These are phyloP conservation scores for Phytophthora palmivora DNA, from an alignment of 352 stramenopile species.

Conservation along the genomic window DNA sequence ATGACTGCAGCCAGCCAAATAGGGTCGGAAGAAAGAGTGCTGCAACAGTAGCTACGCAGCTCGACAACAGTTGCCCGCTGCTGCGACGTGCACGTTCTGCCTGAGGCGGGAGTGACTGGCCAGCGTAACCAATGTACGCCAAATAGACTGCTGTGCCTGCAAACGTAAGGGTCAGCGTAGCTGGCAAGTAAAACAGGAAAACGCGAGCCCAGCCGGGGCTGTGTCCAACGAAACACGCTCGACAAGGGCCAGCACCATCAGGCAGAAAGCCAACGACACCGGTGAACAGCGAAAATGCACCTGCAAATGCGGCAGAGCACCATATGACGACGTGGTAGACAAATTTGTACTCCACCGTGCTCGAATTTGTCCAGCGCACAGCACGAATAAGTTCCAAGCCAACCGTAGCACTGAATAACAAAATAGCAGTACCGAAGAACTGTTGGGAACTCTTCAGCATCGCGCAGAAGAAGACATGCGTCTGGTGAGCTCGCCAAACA, in stretches of 20 bases:
- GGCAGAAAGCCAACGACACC: conserved; percentile 77
- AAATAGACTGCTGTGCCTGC: conserved; percentile 45
- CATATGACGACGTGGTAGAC: conserved; percentile 70
- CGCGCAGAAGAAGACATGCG: conserved; percentile 55
- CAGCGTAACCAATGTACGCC: conserved; percentile 14
- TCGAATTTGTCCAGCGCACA: conserved; percentile 58
- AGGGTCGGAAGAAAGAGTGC: conserved; percentile 53
- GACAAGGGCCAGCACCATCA: conserved; percentile 62
- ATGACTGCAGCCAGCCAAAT: conserved; percentile 50
- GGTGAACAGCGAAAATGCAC: conserved; percentile 58
- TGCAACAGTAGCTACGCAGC: conserved; percentile 49
- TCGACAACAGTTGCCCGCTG: conserved; percentile 57
- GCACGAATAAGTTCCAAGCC: conserved; percentile 72
- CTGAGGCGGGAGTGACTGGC: conserved; percentile 30
- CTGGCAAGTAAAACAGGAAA: conserved; percentile 67
- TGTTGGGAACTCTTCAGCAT: conserved; percentile 67
- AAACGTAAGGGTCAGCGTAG: conserved; percentile 46
- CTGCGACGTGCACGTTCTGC: conserved; percentile 52
- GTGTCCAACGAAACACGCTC: conserved; percentile 55
- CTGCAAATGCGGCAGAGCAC: conserved; percentile 45
- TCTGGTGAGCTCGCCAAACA: conserved; percentile 44
- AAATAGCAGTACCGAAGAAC: conserved; percentile 68
- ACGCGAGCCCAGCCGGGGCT: conserved; percentile 66
- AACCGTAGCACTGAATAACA: conserved; percentile 64
- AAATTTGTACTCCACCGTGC: conserved; percentile 61